Conservation (phyloP, 495 filamentous ascomycete species). For the Penicillium nucicola region DNA sequence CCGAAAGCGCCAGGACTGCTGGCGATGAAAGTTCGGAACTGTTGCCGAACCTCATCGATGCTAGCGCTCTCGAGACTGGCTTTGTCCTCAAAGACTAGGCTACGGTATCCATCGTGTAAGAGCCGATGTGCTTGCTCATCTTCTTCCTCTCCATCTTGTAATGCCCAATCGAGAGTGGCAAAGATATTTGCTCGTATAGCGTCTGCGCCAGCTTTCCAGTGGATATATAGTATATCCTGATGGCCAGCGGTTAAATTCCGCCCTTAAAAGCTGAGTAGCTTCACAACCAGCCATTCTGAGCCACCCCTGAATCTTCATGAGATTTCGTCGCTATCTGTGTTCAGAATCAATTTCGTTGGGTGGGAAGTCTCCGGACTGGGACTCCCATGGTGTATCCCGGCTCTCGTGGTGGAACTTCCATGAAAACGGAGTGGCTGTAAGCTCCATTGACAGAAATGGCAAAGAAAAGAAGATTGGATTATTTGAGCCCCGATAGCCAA, state of each 20-base stretch:
- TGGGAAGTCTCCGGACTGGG: not conserved
- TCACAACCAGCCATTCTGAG: too few relatives aligned
- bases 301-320: too few relatives aligned
- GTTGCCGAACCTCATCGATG: not conserved
- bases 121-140: too few relatives aligned
- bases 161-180: too few relatives aligned
- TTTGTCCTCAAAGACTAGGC: not conserved
- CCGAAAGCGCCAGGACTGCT: not conserved
- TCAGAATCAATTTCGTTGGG: not conserved
- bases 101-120: too few relatives aligned
- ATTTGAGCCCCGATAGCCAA: not conserved
- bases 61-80: not conserved
- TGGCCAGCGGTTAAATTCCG: too few relatives aligned
- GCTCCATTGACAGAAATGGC: not conserved
- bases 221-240: too few relatives aligned
- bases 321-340: not conserved
- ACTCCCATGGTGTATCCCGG: not conserved
- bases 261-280: too few relatives aligned
- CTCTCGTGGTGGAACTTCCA: not conserved
- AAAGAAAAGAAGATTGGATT: not conserved
- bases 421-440: not conserved
- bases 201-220: too few relatives aligned
- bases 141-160: too few relatives aligned
- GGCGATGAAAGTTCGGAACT: not conserved
- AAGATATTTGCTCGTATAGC: too few relatives aligned